These are phyloP conservation scores for Pseudogymnoascus sp. DNA, from an alignment of 2,329 filamentous ascomycete species.

Conservation along the genomic window DNA sequence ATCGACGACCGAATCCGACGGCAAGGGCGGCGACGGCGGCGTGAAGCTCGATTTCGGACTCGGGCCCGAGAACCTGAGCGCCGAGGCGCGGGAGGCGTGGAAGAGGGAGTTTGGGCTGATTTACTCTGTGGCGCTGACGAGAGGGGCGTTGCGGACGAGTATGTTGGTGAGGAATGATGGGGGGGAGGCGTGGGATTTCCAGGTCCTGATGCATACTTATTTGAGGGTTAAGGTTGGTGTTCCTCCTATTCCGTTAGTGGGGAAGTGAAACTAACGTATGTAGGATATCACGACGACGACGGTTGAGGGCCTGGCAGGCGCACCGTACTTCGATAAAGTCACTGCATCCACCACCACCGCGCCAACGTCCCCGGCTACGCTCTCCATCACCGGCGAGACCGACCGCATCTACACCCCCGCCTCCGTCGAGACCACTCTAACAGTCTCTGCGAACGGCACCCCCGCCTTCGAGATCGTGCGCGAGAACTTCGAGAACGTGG, in stretches of 20 bases:
- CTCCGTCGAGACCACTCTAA: slow-evolving; percentile 51
- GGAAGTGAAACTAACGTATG: slow-evolving; percentile 12
- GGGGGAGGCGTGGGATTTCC: slow-evolving; percentile 75
- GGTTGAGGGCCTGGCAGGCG: slow-evolving; percentile 68
- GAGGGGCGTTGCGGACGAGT: slow-evolving; percentile 68
- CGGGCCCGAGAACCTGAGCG: slow-evolving; percentile 62
- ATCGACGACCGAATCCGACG: slow-evolving; percentile 58
- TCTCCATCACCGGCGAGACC: slow-evolving; percentile 59
- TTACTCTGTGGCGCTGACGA: slow-evolving; percentile 82
- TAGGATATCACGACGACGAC: slow-evolving; percentile 72
- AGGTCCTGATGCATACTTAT: slow-evolving; percentile 88
- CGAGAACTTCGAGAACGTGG: slow-evolving; percentile 79
- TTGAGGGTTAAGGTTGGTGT: slow-evolving; percentile 65
- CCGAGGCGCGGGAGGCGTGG: slow-evolving; percentile 67
- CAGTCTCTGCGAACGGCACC: slow-evolving; percentile 56
- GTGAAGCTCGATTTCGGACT: slow-evolving; percentile 97
- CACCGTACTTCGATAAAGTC: slow-evolving; percentile 79
- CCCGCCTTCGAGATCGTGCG: slow-evolving; percentile 67
- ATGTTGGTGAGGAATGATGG: slow-evolving; percentile 88
- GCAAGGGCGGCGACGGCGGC: slow-evolving; percentile 51
- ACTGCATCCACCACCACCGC: slow-evolving; percentile 46
- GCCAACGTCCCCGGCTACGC: slow-evolving; percentile 55
- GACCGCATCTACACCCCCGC: slow-evolving; percentile 81
- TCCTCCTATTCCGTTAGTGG: background rate
- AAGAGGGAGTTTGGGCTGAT: slow-evolving; percentile 81